Conservation (phyloP, 495 filamentous ascomycete genomes). For the Xylaria flabelliformis region DNA sequence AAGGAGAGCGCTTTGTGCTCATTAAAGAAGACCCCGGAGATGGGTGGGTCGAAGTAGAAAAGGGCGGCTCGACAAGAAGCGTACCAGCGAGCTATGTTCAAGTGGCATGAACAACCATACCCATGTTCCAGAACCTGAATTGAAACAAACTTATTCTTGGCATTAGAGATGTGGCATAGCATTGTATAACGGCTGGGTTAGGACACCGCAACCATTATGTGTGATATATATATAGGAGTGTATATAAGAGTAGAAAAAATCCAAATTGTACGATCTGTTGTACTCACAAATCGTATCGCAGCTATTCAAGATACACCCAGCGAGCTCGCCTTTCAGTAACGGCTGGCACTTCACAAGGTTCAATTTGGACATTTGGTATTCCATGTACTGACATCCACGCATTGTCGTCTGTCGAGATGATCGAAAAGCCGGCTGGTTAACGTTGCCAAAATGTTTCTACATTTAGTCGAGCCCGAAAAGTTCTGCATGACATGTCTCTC, state of each 20-base stretch:
- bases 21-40: constrained; percentile 85
- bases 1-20: constrained; percentile 90
- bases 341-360: background rate
- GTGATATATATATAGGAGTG: constrained; percentile 12
- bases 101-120: constrained; percentile 35
- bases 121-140: background rate
- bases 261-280: constrained; percentile 6
- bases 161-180: constrained; percentile 18
- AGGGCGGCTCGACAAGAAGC: constrained; percentile 85
- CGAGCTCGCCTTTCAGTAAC: background rate
- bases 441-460: background rate
- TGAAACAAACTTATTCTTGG: background rate
- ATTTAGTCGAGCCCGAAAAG: background rate
- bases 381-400: background rate
- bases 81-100: constrained; percentile 95
- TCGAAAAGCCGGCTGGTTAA: background rate
- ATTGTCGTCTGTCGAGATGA: background rate
- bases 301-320: background rate
- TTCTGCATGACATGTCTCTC: background rate
- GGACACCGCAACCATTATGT: constrained; percentile 8
- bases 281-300: background rate
- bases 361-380: background rate
- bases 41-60: constrained; percentile 97
- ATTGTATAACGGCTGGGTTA: constrained; percentile 23
- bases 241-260: constrained; percentile 10